Conservation (phyloP, 768 basidiomycete genomes). For the Lentinula guzmanii region DNA sequence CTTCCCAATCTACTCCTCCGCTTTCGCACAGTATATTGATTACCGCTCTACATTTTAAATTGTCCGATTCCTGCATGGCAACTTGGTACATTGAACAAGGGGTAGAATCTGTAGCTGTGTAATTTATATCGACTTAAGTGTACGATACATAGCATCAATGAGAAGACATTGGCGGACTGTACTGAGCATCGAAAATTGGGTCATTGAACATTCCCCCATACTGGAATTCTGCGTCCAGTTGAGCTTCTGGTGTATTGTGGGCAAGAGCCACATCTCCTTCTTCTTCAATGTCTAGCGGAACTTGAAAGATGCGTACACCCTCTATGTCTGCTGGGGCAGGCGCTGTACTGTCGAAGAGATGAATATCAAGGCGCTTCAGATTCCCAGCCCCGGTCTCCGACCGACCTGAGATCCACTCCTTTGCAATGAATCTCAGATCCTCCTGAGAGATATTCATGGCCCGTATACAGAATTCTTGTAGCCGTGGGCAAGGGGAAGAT, state of each 20-base stretch:
- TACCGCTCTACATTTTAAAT: too few relatives aligned
- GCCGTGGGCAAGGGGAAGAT: not conserved
- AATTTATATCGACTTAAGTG: too few relatives aligned
- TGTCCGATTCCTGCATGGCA: too few relatives aligned
- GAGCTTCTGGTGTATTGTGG: conserved; percentile 9
- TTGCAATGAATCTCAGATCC: not conserved
- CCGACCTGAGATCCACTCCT: not conserved
- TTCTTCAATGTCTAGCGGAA: conserved; percentile 10
- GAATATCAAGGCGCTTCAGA: not conserved
- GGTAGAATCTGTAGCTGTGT: too few relatives aligned
- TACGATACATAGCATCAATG: not conserved
- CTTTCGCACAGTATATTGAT: too few relatives aligned
- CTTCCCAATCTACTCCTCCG: too few relatives aligned
- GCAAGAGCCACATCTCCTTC: conserved; percentile 17
- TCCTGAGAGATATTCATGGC: not conserved
- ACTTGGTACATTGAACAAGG: too few relatives aligned
- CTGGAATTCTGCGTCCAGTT: conserved; percentile 16
- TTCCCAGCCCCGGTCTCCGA: not conserved
- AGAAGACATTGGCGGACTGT: not conserved
- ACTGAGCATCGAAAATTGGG: conserved; percentile 21
- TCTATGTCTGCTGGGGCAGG: conserved; percentile 16
- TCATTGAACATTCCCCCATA: conserved; percentile 24
- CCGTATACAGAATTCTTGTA: not conserved
- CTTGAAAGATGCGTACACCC: conserved; percentile 18
- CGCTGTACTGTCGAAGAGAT: not conserved